Evolutionary conservation across 176 grass and related monocot genomes (phyloP).

Genomic region (Hyparrhenia diplandra): DNA sequence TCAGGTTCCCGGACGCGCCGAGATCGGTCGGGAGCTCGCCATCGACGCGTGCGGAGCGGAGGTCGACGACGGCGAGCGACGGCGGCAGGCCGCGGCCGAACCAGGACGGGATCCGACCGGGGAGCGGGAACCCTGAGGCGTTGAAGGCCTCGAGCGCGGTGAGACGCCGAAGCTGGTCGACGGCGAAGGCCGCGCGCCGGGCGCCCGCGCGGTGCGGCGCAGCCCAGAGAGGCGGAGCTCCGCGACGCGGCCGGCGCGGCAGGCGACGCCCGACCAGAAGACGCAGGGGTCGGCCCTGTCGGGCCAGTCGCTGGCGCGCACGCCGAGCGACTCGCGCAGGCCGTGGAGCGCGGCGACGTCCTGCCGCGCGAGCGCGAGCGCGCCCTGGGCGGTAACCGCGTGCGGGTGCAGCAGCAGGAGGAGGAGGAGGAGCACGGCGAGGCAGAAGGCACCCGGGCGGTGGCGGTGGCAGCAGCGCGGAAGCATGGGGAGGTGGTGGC

Average conservation of each 20-base stretch:
- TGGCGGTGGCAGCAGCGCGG: conserved; percentile 15
- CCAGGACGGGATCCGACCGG: conserved; percentile 67
- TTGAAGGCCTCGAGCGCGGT: conserved; percentile 51
- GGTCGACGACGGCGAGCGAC: conserved; percentile 52
- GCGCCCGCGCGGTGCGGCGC: conserved; percentile 52
- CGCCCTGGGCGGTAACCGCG: not conserved
- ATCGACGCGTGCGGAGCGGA: conserved; percentile 36
- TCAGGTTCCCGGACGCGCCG: conserved; percentile 55
- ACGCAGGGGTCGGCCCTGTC: conserved; percentile 51
- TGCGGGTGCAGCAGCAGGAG: not conserved
- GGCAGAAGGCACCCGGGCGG: not conserved
- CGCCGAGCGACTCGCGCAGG: conserved; percentile 67
- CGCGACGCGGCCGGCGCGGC: conserved; percentile 60
- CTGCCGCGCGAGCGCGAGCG: not conserved
- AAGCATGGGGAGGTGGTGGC: conserved; percentile 36
- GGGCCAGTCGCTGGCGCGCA: conserved; percentile 70
- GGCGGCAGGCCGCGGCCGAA: conserved; percentile 50
- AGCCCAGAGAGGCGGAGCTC: conserved; percentile 49
- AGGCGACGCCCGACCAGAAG: conserved; percentile 59
- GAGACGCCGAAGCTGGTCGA: conserved; percentile 57
- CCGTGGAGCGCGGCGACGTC: conserved; percentile 46
- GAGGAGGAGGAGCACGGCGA: conserved; percentile 15
- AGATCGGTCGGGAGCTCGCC: conserved; percentile 56
- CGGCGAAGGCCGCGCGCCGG: conserved; percentile 37
- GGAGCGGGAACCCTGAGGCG: conserved; percentile 75